Percentiles rank a stretch among this genome's conserved stretches.
These are phyloP conservation scores for Chalciporus pseudorubinellus DNA, from an alignment of 768 basidiomycete species.

Conservation along the genomic window DNA sequence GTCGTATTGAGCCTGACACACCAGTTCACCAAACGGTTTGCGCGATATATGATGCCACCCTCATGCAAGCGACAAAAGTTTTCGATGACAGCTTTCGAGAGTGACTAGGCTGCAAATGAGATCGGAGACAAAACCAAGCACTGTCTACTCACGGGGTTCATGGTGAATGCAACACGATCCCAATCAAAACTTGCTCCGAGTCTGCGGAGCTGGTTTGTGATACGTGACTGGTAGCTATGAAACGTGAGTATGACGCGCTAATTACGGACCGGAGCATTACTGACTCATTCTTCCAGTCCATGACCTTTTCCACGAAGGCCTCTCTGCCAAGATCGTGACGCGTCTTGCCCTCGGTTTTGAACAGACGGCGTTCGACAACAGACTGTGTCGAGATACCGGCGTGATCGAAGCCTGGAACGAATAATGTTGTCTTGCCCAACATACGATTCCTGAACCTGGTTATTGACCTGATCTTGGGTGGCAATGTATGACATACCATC, in stretches of 20 bases:
- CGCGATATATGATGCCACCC: slow-evolving; percentile 89
- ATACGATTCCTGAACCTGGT: slow-evolving; percentile 77
- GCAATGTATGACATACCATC: slow-evolving; percentile 60
- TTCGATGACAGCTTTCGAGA: slow-evolving; percentile 87
- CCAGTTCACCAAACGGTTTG: slow-evolving; percentile 97
- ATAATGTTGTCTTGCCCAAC: slow-evolving; percentile 88
- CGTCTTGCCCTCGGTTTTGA: slow-evolving; percentile 77
- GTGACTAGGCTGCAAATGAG: slow-evolving; percentile 39
- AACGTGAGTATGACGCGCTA: not conserved
- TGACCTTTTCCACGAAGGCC: slow-evolving; percentile 83
- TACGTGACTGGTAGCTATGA: slow-evolving; percentile 84
- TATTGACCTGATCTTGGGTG: not conserved
- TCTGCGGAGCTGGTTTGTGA: slow-evolving; percentile 83
- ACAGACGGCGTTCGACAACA: slow-evolving; percentile 91
- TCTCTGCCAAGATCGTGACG: slow-evolving; percentile 95
- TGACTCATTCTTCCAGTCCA: slow-evolving; percentile 97
- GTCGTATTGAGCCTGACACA: slow-evolving; percentile 95
- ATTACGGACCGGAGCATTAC: slow-evolving; percentile 29
- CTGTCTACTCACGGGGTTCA: slow-evolving; percentile 66
- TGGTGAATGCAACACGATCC: slow-evolving; percentile 92
- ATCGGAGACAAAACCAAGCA: not conserved
- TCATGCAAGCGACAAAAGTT: slow-evolving; percentile 90
- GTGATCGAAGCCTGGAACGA: slow-evolving; percentile 95
- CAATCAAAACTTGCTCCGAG: slow-evolving; percentile 95
- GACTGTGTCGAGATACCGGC: slow-evolving; percentile 98